These are phyloP conservation scores for Ophiocordyceps camponoti-leonardi DNA, from an alignment of 2,329 filamentous ascomycete genomes.

Conservation along the genomic window DNA sequence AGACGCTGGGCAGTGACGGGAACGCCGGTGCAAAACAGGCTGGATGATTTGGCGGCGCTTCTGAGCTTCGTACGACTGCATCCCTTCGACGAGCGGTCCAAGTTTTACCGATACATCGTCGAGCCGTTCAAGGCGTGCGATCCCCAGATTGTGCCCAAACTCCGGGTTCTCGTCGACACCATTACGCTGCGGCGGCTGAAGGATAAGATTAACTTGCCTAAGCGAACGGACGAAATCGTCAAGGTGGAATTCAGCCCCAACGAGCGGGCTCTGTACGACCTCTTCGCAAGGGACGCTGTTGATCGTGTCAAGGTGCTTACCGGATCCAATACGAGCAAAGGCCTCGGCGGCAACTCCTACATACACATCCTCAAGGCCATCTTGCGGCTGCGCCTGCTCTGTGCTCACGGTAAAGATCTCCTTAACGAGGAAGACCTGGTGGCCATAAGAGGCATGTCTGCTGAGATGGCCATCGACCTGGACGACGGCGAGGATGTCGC, in stretches of 20 bases:
- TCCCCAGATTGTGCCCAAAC: constrained; percentile 63
- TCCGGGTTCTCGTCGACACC: constrained; percentile 83
- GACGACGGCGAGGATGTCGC: constrained; percentile 54
- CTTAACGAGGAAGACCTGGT: constrained; percentile 70
- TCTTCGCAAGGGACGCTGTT: constrained; percentile 67
- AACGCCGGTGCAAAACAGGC: constrained; percentile 83
- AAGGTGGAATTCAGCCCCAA: constrained; percentile 58
- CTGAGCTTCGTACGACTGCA: constrained; percentile 71
- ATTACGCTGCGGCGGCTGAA: constrained; percentile 84
- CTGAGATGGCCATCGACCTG: constrained; percentile 73
- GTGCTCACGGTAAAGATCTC: constrained; percentile 85
- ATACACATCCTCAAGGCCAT: constrained; percentile 89
- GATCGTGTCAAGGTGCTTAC: constrained; percentile 63
- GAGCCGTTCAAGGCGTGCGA: constrained; percentile 78
- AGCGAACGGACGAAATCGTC: constrained; percentile 54
- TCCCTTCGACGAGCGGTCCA: constrained; percentile 64
- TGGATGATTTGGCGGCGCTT: constrained; percentile 77
- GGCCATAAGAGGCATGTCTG: constrained; percentile 64
- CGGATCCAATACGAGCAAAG: constrained; percentile 37
- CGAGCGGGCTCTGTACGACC: constrained; percentile 64
- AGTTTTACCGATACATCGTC: constrained; percentile 67
- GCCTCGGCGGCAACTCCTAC: constrained; percentile 71
- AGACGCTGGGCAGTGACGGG: constrained; percentile 95
- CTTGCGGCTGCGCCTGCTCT: constrained; percentile 73
- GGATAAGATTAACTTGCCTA: constrained; percentile 72